Conservation (phyloP, 129 eudicot species). For the Smallanthus sonchifolius region DNA sequence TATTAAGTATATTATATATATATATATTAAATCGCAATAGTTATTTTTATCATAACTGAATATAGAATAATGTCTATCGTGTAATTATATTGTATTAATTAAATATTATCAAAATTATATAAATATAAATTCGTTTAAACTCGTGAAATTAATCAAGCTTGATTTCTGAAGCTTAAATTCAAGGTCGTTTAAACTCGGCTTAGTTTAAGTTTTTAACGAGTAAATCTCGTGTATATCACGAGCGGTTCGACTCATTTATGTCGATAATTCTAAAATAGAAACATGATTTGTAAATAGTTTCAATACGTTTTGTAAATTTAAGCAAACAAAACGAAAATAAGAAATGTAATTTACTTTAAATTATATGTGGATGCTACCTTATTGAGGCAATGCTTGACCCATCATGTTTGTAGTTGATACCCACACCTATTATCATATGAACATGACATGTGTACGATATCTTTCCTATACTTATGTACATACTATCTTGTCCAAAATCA, state of each 20-base stretch:
- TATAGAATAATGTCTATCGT: no score
- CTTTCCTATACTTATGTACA: conserved; percentile 14
- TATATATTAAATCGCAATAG: no score
- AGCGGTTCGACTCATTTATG: background rate
- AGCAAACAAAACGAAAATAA: background rate
- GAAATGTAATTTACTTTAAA: background rate
- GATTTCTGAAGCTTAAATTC: no score
- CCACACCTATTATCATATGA: conserved; percentile 30
- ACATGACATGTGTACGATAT: conserved; percentile 35
- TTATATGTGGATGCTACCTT: conserved; percentile 39
- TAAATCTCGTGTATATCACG: background rate
- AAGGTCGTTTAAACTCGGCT: background rate
- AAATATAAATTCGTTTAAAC: no score
- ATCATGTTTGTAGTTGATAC: conserved; percentile 58
- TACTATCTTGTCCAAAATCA: conserved; percentile 22
- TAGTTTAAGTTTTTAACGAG: background rate
- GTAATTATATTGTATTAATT: no score
- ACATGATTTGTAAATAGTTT: background rate
- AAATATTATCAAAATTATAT: no score
- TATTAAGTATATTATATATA: no score
- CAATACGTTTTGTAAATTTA: background rate
- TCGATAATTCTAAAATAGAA: background rate
- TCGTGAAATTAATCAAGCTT: no score
- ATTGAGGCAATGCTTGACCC: conserved; percentile 57
- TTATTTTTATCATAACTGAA: no score